Conservation (phyloP, 2,329 filamentous ascomycete species). For the Epichloe brachyelytri region DNA sequence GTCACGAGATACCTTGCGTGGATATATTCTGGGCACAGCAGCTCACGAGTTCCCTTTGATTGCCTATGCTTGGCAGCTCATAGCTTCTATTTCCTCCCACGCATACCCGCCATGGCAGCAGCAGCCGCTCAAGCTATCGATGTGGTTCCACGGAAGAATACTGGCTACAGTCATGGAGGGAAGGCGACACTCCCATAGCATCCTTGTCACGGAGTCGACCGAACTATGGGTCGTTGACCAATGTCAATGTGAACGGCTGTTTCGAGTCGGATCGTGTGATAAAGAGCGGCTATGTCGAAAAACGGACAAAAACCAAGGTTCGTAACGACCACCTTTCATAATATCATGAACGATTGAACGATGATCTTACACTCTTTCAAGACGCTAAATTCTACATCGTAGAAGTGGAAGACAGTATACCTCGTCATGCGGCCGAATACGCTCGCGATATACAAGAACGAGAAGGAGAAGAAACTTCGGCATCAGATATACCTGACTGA, state of each 20-base stretch:
- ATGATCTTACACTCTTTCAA: neutral
- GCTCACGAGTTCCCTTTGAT: neutral
- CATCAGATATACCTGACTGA: conserved; percentile 83
- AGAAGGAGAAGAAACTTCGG: conserved; percentile 77
- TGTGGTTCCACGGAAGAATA: conserved; percentile 1
- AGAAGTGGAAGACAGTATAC: conserved; percentile 86
- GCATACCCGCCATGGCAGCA: conserved; percentile 6
- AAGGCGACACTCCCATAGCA: conserved; percentile 9
- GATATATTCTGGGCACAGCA: neutral
- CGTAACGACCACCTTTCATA: neutral
- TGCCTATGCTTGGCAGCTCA: neutral
- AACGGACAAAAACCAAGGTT: conserved; percentile 90
- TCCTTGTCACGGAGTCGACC: conserved; percentile 16
- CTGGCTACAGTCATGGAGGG: neutral
- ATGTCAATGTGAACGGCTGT: conserved; percentile 87
- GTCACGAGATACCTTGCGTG: neutral
- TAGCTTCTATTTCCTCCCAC: neutral
- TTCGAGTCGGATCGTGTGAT: conserved; percentile 93
- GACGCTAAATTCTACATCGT: conserved; percentile 9
- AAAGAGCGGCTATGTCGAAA: conserved; percentile 75
- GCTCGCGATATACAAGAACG: conserved; percentile 85
- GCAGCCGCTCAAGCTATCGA: conserved; percentile 12
- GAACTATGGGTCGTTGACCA: conserved; percentile 55
- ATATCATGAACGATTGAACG: neutral
- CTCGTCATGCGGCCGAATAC: conserved; percentile 83